A percentile compares a stretch with the other conserved stretches of the same genome.
These are phyloP conservation scores for Penicillium coffeae DNA, from an alignment of 495 filamentous ascomycete species.

Conservation along the genomic window DNA sequence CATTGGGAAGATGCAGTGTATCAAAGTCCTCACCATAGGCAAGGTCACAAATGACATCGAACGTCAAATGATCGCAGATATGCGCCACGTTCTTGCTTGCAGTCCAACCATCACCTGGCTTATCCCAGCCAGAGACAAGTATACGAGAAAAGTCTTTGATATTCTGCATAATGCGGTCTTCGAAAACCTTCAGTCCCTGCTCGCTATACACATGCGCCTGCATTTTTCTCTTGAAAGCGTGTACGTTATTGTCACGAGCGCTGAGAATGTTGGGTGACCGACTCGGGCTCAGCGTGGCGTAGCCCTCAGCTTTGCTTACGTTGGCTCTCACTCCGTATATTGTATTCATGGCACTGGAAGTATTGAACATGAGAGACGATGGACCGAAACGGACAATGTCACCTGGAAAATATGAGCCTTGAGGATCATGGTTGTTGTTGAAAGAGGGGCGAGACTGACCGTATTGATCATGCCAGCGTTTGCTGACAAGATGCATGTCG, in stretches of 20 bases:
- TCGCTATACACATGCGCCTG: conserved; percentile 36
- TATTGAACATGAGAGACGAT: conserved; percentile 11
- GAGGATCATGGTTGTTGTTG: background rate
- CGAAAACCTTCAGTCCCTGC: conserved; percentile 26
- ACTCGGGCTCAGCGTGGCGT: conserved; percentile 9
- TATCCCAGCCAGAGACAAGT: conserved; percentile 1
- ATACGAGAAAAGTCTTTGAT: conserved; percentile 4
- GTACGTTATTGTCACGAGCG: conserved; percentile 30
- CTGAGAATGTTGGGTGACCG: conserved; percentile 32
- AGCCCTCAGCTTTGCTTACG: conserved; percentile 12
- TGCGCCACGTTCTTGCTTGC: conserved; percentile 7
- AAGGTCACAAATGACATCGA: conserved; percentile 26
- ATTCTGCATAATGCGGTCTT: conserved; percentile 16
- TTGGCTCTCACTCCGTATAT: conserved; percentile 17
- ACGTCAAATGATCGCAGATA: conserved; percentile 16
- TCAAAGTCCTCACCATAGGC: conserved; percentile 19
- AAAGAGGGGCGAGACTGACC: background rate
- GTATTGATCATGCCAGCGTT: conserved; percentile 10
- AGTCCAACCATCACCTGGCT: conserved; percentile 4
- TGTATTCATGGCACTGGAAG: conserved; percentile 4
- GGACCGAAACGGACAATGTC: conserved; percentile 13
- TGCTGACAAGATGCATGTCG: conserved; percentile 14
- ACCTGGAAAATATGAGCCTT: conserved; percentile 3
- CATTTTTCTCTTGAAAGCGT: conserved; percentile 36
- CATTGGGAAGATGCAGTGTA: conserved; percentile 12